Evolutionary conservation across 148 eudicot species (phyloP), one percentile per base, ranked within the genome.

Genomic region (Chenopodium suecicum): DNA sequence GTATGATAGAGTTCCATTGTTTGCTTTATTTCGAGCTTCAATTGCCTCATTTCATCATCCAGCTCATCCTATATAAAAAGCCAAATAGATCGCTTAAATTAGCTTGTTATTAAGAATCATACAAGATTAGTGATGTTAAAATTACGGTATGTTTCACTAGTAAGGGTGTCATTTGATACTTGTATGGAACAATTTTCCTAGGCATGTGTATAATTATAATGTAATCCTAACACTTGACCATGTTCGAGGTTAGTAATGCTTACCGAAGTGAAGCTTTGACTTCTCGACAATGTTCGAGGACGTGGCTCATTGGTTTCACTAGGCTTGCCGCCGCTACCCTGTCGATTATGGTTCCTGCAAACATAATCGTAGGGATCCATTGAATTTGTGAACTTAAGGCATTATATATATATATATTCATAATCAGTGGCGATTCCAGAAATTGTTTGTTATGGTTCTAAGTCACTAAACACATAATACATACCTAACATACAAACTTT

Each of bases 11-110:
- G 83, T 10, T 83, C 88, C 92, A 86, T 87, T 72, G 88, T 85
- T 86, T 86, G 87, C 88, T 88, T 88, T 72, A 88, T 37, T 52
- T 91, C 90, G 9, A 63, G 86, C 79, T 64, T 92, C 79, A 92
- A 62, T 83, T 86, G 89, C 72, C 50, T 87, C 82, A 94, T 81
- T 80, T 90, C 97, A 37, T 75, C 88, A 79, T 90, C 98, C 52
- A 84, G 17, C 17, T 89, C 98, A 70, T 77, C 83, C 92, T 91
- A 85, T 63, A 84, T 71, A 31, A 1, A 44, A 58, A 65, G 17
- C 16, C 16, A 41, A 41, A 41, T 41, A 41, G 44, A 5, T 41
- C 44, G 44, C 44, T 41, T 41, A 34, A 48, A 48, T 48, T 48
- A 50, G 14, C 54, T 10, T 10, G 14, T 50, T 50, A 50, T 50